Evolutionary conservation across 2,329 filamentous ascomycete genomes (phyloP).

Genomic region (Colletotrichum somersetense): DNA sequence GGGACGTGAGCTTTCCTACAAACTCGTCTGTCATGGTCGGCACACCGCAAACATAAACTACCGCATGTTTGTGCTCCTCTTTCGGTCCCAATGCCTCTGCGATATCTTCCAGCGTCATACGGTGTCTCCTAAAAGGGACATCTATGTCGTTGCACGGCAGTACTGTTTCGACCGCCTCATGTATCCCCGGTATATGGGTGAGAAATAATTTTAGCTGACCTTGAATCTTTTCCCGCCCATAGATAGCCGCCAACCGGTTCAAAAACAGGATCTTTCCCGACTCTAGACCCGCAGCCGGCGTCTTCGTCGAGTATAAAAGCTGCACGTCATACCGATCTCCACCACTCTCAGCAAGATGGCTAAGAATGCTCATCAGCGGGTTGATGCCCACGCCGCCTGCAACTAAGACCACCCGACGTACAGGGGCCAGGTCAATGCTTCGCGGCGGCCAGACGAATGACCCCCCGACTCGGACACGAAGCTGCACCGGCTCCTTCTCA

Average conservation of each 20-base stretch:
- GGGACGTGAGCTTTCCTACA: conserved; percentile 60
- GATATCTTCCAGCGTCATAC: conserved; percentile 60
- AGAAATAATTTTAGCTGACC: conserved; percentile 62
- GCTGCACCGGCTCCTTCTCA: conserved; percentile 66
- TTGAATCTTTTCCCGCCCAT: conserved; percentile 52
- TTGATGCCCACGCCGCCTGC: conserved; percentile 89
- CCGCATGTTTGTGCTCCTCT: conserved; percentile 52
- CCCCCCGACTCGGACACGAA: conserved; percentile 81
- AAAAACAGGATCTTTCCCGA: conserved; percentile 63
- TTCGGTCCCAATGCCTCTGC: conserved; percentile 53
- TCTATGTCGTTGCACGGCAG: conserved; percentile 42
- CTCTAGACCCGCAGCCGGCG: conserved; percentile 46
- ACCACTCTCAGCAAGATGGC: conserved; percentile 65
- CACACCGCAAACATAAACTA: conserved; percentile 77
- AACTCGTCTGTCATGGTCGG: conserved; percentile 77
- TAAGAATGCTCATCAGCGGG: conserved; percentile 80
- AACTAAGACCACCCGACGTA: conserved; percentile 77
- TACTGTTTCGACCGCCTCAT: not conserved
- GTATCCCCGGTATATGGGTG: conserved; percentile 49
- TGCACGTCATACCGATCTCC: conserved; percentile 56
- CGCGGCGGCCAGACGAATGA: conserved; percentile 80
- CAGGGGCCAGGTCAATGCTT: conserved; percentile 55
- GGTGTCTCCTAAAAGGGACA: conserved; percentile 52
- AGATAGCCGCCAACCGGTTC: conserved; percentile 59
- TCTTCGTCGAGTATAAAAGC: conserved; percentile 72